A percentile compares a stretch with the other conserved stretches of the same genome.
These are phyloP conservation scores for Zopfia rhizophila DNA, from an alignment of 2,329 filamentous ascomycete species.

Conservation along the genomic window DNA sequence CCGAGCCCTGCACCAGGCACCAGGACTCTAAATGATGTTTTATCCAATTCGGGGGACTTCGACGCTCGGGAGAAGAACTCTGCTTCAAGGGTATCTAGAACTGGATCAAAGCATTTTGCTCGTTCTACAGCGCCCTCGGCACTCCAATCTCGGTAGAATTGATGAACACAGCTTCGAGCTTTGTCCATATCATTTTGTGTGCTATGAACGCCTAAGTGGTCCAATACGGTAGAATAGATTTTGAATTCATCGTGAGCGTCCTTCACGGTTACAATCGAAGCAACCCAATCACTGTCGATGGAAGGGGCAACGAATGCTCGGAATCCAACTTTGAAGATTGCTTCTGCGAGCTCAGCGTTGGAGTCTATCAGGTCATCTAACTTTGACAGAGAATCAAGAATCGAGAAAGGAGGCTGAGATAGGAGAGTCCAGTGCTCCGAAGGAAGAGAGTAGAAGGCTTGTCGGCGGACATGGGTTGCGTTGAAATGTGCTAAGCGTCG, in stretches of 20 bases:
- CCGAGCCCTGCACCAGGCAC: constrained; percentile 92
- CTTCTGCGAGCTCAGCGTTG: constrained; percentile 84
- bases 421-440: constrained; percentile 85
- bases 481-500: constrained; percentile 87
- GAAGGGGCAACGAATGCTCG: constrained; percentile 45
- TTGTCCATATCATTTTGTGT: constrained; percentile 85
- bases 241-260: constrained; percentile 40
- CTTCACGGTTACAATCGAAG: constrained; percentile 42
- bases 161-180: constrained; percentile 88
- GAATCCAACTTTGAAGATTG: constrained; percentile 70
- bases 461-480: constrained; percentile 87
- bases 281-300: constrained; percentile 45
- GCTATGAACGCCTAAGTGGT: constrained; percentile 75
- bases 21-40: constrained; percentile 70
- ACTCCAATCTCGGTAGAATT: constrained; percentile 97
- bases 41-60: constrained; percentile 30
- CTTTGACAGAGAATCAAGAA: constrained; percentile 79
- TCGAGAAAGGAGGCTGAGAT: constrained; percentile 81
- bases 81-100: constrained; percentile 71
- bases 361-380: constrained; percentile 89
- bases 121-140: constrained; percentile 79
- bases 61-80: constrained; percentile 50
- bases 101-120: constrained; percentile 78
- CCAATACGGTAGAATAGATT: constrained; percentile 59
- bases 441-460: constrained; percentile 92